Base-by-base conservation (phyloP, 2,329 filamentous ascomycete genomes). In the Venturia nashicola region DNA sequence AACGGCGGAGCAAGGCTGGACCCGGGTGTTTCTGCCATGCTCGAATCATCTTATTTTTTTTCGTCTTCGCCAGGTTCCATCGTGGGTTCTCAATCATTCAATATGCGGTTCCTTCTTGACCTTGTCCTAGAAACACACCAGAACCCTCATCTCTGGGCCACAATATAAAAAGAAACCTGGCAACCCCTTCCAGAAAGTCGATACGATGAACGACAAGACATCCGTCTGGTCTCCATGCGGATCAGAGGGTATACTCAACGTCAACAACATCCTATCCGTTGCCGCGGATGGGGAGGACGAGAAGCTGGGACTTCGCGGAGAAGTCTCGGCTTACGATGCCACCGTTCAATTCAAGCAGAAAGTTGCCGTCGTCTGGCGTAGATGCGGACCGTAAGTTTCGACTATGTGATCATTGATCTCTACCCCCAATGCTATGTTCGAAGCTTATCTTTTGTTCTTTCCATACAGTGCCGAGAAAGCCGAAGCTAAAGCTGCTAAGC, bases 191-290 rank as follows among this genome's bases (percentile, higher is more conserved):
- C 40, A 61, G 32, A 61, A 61, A 36, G 27, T 48, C 18, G 60
- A 61, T 23, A 61, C 39, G 8, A 40, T 40, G 34, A 46, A 61
- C 40, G 43, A 44, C 12, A 36, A 27, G n/a, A 44, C 60, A 36
- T 9, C 16, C 39, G 23, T 61, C 27, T 61, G 60, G 60, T 61
- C 60, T 23, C 60, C 60, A 5, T 61, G 60, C n/a, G 60, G 60
- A 36, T 27, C 39, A 8, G 60, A 61, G 60, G 60, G 60, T 27
- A 43, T 48, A n/a, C 60, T 61, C n/a, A 61, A 61, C 27, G 23
- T 61, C 27, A 61, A 61, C 32, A 46, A 61, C 20, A 42, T 42
- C 40, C 40, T 61, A 36, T 36, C 60, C 8, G 32, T 46, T 27
- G 43, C n/a, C 20, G 40, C 34, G 12, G 32, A 36, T 18, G 32